Conservation (phyloP, 2,329 filamentous ascomycete genomes). For the Pseudopyricularia cyperi region DNA sequence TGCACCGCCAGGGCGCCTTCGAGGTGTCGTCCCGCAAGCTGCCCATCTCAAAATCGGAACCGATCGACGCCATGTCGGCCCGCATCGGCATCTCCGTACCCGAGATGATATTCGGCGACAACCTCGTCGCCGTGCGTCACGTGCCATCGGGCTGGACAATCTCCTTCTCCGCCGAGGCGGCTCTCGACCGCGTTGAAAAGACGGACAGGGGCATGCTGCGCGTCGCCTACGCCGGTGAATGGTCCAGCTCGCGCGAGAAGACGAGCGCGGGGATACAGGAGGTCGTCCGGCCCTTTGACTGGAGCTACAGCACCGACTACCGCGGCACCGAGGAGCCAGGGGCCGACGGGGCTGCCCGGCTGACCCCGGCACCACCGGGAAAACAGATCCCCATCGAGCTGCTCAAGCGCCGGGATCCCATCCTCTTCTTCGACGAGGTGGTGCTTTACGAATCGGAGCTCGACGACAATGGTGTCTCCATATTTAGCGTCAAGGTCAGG, state of each 20-base stretch:
- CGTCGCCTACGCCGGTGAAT: constrained; percentile 84
- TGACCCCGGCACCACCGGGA: background rate
- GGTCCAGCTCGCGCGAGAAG: constrained; percentile 56
- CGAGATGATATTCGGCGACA: constrained; percentile 99
- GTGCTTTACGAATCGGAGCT: constrained; percentile 95
- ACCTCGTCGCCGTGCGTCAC: constrained; percentile 66
- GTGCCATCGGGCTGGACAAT: constrained; percentile 63
- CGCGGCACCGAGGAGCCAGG: constrained; percentile 43
- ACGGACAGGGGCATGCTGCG: constrained; percentile 82
- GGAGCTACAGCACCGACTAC: constrained; percentile 91
- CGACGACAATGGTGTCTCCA: constrained; percentile 89
- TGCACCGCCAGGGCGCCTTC: constrained; percentile 52
- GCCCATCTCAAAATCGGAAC: constrained; percentile 82
- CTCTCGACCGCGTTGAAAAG: constrained; percentile 86
- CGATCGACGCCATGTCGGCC: constrained; percentile 74
- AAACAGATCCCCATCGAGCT: constrained; percentile 65
- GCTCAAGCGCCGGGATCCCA: constrained; percentile 79
- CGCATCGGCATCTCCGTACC: constrained; percentile 76
- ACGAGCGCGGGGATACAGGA: constrained; percentile 82
- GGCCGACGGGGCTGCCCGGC: background rate
- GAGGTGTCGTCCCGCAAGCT: constrained; percentile 74
- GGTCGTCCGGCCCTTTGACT: constrained; percentile 92
- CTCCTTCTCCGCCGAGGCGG: constrained; percentile 73
- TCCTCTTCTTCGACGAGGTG: constrained; percentile 93
- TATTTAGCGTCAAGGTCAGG: constrained; percentile 80